Evolutionary conservation across 495 filamentous ascomycete species (phyloP), one percentile per base, ranked within the genome.

Genomic region (Trichoderma parareesei): DNA sequence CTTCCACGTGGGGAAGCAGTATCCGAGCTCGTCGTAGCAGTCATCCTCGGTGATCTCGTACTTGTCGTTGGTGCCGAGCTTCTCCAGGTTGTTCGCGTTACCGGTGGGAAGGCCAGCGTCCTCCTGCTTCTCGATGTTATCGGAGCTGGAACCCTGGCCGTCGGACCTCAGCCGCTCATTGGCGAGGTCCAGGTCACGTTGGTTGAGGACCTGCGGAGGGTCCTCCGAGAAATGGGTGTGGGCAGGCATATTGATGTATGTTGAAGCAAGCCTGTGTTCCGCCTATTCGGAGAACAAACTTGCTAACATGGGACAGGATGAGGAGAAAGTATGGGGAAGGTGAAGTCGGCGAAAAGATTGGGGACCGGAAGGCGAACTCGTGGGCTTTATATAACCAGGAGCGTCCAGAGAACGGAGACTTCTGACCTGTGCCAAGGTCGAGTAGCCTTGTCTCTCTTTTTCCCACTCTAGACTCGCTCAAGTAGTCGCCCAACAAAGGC

Each of bases 11-110:
- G 87, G 77, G 67, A 84, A 92, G 55, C 72, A 76, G 71, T 82
- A 91, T 43, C 88, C 89, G 0, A 91, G 81, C 62, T 86, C 80
- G 18, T 85, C 82, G 70, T 84, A 87, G 66, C 81, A 85, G 63
- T 88, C 85, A 8, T 84, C 72, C 66, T 89, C 86, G 59, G 77
- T 85, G 14, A 90, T 71, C 68, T 89, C 87, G 20, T 80, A 78
- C 68, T 81, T 85, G 60, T 77, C 61, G n/a, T 63, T 27, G 4
- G 61, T 63, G 14, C 61, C 61, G 5, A 63, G 27, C 43, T 37
- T 44, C 61, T 63, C 61, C 40, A 63, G 61, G n/a, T 63, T 63
- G 40, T 37, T 35, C 3, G 16, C 42, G 33, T 27, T 63, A 42
- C 41, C 42, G 20, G 33, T 14, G 38, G 60, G 14, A 5, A 40